These are phyloP conservation scores for Diaporthe humulicola DNA, from an alignment of 2,329 filamentous ascomycete genomes.

Conservation along the genomic window DNA sequence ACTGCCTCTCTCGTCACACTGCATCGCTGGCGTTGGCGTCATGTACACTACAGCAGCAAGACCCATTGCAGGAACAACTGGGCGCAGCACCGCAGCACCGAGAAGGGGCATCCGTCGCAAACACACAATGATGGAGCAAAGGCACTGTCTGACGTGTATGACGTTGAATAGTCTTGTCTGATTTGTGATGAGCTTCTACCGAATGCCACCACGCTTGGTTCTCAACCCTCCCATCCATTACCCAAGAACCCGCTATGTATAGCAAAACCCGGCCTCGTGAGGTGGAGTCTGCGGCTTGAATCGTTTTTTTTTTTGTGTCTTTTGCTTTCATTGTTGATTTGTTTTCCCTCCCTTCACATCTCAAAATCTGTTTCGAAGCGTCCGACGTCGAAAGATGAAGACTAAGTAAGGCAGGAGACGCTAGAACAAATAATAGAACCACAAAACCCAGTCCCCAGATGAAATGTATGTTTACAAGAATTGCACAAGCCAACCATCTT, in stretches of 20 bases:
- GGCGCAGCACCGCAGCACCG: constrained; percentile 14
- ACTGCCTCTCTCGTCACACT: constrained; percentile 7
- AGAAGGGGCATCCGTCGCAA: not conserved
- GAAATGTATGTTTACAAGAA: constrained; percentile 32
- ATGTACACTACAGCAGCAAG: not conserved
- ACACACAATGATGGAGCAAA: not conserved
- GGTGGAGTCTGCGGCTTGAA: not conserved
- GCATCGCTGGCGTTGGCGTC: constrained; percentile 10
- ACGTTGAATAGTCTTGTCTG: constrained; percentile 34
- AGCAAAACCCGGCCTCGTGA: constrained; percentile 2
- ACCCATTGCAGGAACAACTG: not conserved
- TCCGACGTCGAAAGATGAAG: constrained; percentile 7
- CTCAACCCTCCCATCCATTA: constrained; percentile 35
- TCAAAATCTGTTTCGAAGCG: not conserved
- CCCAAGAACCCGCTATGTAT: constrained; percentile 25
- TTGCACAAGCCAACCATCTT: constrained; percentile 25
- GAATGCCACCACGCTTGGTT: constrained; percentile 10
- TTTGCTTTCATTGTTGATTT: not conserved
- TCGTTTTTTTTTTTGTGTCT: constrained; percentile 3
- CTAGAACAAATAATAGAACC: constrained; percentile 31
- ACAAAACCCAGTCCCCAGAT: constrained; percentile 13
- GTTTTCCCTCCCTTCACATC: constrained; percentile 1
- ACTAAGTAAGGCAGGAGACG: constrained; percentile 18
- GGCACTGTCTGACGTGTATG: constrained; percentile 9
- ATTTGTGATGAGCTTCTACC: constrained; percentile 35